Evolutionary conservation across 1,284 basidiomycete genomes (phyloP).

Genomic region (Ganoderma multipileum): DNA sequence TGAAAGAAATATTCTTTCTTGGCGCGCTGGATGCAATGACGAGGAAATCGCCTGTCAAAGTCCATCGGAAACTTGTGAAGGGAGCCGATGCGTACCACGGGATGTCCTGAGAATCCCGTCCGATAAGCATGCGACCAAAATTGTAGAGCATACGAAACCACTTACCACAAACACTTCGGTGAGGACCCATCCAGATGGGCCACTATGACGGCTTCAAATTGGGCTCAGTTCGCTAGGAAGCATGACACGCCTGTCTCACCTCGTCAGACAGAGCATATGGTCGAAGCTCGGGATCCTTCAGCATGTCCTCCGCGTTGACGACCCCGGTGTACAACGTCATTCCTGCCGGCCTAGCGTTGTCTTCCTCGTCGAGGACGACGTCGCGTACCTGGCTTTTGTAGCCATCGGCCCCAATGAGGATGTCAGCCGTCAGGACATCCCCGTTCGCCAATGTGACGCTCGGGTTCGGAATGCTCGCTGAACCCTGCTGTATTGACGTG

Average conservation of each 20-base stretch:
- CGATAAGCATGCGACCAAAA: constrained; percentile 7
- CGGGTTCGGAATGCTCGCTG: constrained; percentile 37
- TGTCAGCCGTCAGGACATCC: constrained; percentile 45
- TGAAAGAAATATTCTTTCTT: constrained; percentile 34
- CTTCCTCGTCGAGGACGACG: constrained; percentile 33
- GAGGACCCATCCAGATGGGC: constrained; percentile 35
- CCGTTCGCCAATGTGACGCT: constrained; percentile 45
- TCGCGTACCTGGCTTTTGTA: constrained; percentile 41
- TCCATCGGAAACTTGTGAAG: background rate
- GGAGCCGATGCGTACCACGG: constrained; percentile 31
- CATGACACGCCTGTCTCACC: constrained; percentile 17
- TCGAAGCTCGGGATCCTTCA: constrained; percentile 32
- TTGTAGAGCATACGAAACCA: background rate
- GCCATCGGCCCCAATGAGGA: constrained; percentile 51
- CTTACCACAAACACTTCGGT: constrained; percentile 35
- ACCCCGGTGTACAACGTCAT: constrained; percentile 32
- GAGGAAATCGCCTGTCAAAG: background rate
- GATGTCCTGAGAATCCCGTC: constrained; percentile 30
- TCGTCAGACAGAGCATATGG: constrained; percentile 26
- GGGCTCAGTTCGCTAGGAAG: background rate
- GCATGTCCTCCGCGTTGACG: constrained; percentile 30
- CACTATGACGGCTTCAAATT: constrained; percentile 16
- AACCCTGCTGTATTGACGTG: constrained; percentile 32
- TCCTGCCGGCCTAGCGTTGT: constrained; percentile 25
- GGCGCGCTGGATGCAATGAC: constrained; percentile 21